Evolutionary conservation across 164 flowering plant genomes (phyloP), one percentile per base, ranked within the genome.

Genomic region (Annona squamosa): DNA sequence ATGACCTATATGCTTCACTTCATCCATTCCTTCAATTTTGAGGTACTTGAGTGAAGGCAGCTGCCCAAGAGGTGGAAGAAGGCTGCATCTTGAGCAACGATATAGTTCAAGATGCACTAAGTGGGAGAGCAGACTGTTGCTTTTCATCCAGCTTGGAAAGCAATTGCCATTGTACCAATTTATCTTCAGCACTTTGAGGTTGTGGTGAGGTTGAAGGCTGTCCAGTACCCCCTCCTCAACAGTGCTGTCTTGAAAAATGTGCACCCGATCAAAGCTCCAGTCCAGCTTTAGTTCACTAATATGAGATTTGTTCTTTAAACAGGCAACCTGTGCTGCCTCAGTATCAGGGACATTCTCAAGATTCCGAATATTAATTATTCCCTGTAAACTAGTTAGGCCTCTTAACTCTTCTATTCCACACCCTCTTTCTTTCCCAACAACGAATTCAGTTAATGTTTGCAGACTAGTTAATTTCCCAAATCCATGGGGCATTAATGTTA

Each of bases 171-270:
- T 46, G 45, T 74, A 84, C 1, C 46, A 71, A 2, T 41, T 19
- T 16, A 84, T 37, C 2, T 6, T 9, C 70, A 81, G 44, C 18
- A 10, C 72, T 42, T 77, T 71, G 4, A 82, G 45, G 63, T 71
- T 72, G 47, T 1, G 1, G 43, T 78, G 76, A 4, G 86, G 84
- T 43, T 75, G 41, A n/a, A 82, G 81, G 16, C 67, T 75, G 73
- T 5, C 62, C 63, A 4, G 18, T 10, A 18, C 13, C 69, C 48
- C 7, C 37, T 45, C 6, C 63, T 19, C 2, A 6, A 26, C 44
- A 1, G 52, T 42, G 26, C n/a, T 17, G n/a, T n/a, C 1, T 3
- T 4, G 0, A 26, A 26, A 26, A 26, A 1, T 26, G 37, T 26
- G 1, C 37, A 12, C 12, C 37, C 76, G 71, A 74, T n/a, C 41